These are phyloP conservation scores for Teunomyces funiuensis DNA, from an alignment of 805 yeast species.

Conservation along the genomic window DNA sequence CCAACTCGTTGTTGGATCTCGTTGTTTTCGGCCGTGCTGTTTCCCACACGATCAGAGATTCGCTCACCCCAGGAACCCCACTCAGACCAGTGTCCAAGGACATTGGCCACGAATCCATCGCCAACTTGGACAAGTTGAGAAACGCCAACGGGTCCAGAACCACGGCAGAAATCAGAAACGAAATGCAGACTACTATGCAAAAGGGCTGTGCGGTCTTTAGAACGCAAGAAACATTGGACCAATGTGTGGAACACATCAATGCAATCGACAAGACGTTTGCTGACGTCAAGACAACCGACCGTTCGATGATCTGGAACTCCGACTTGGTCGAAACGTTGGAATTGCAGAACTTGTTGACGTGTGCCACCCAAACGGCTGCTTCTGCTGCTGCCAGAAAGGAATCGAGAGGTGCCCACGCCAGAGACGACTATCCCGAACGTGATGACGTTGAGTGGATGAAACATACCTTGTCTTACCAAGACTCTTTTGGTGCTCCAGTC, in stretches of 20 bases:
- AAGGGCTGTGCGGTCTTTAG: constrained; percentile 96
- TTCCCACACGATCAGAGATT: constrained; percentile 83
- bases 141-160: constrained; percentile 77
- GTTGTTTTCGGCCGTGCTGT: constrained; percentile 99
- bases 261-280: constrained; percentile 71
- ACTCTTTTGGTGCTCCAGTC: constrained; percentile 65
- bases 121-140: constrained; percentile 85
- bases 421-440: constrained; percentile 96
- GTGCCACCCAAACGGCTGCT: constrained; percentile 94
- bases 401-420: constrained; percentile 99
- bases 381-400: constrained; percentile 95
- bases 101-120: constrained; percentile 85
- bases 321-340: constrained; percentile 95
- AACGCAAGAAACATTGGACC: constrained; percentile 86
- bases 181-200: constrained; percentile 97
- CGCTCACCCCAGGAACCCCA: constrained; percentile 85
- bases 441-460: constrained; percentile 98
- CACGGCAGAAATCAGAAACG: constrained; percentile 85
- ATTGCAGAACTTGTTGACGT: constrained; percentile 91
- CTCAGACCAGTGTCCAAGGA: constrained; percentile 80
- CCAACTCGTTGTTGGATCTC: constrained; percentile 92
- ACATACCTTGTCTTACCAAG: constrained; percentile 93
- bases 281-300: constrained; percentile 84
- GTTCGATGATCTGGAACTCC: constrained; percentile 98
- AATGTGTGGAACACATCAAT: constrained; percentile 79